Evolutionary conservation across 2,329 filamentous ascomycete genomes (phyloP).

Genomic region (Stachybotrys chlorohalonatus): DNA sequence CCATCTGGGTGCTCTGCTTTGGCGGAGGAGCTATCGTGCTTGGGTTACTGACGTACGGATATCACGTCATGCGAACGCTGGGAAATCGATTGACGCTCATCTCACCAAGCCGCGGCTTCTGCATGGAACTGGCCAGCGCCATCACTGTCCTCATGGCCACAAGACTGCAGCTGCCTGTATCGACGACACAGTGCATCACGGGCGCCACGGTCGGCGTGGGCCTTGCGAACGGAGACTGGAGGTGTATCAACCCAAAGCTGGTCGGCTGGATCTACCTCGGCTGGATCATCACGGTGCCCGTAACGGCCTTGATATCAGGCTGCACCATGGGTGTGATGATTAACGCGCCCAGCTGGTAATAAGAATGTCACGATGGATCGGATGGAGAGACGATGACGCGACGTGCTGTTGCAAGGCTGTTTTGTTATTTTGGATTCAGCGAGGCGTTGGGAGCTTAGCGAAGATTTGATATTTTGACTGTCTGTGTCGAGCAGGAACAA

Average conservation of each 20-base stretch:
- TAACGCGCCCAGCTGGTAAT: conserved; percentile 36
- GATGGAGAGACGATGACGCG: background rate
- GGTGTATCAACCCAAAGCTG: conserved; percentile 38
- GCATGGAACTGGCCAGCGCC: conserved; percentile 41
- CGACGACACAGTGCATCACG: conserved; percentile 44
- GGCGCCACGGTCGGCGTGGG: conserved; percentile 44
- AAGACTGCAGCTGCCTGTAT: conserved; percentile 38
- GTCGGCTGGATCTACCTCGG: conserved; percentile 37
- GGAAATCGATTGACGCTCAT: conserved; percentile 47
- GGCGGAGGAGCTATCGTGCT: conserved; percentile 39
- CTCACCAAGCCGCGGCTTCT: conserved; percentile 42
- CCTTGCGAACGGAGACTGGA: conserved; percentile 38
- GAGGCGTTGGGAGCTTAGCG: background rate
- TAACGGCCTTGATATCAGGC: conserved; percentile 40
- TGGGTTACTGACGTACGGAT: conserved; percentile 54
- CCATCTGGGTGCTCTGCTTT: conserved; percentile 40
- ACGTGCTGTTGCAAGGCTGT: background rate
- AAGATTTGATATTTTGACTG: background rate
- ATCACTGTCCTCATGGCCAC: conserved; percentile 47
- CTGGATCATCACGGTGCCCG: conserved; percentile 42
- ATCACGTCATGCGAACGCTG: conserved; percentile 51
- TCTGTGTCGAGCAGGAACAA: too few species aligned
- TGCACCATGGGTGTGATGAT: conserved; percentile 45
- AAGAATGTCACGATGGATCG: background rate
- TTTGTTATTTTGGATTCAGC: background rate